Evolutionary conservation across 192 early-diverging fungal genomes (phyloP).

Genomic region (Helicostylum pulchrum): DNA sequence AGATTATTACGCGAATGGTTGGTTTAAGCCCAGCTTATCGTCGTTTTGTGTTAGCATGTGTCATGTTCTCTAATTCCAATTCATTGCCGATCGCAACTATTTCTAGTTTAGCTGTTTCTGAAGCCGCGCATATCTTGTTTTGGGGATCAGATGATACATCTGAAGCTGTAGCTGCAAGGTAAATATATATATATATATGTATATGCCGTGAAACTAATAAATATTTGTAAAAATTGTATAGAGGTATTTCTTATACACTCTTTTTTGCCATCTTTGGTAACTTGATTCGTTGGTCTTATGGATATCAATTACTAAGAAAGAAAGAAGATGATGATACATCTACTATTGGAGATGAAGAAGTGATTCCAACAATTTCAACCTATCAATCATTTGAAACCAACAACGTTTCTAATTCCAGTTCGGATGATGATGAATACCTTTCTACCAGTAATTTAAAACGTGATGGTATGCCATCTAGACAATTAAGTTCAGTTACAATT

Average conservation of each 20-base stretch:
- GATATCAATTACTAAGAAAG: conserved; percentile 56
- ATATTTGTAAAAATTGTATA: conserved; percentile 15
- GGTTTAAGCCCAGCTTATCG: conserved; percentile 49
- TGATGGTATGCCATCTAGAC: conserved; percentile 5
- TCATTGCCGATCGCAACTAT: conserved; percentile 69
- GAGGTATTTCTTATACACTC: conserved; percentile 75
- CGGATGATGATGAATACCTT: background rate
- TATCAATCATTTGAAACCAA: conserved; percentile 8
- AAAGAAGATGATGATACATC: conserved; percentile 14
- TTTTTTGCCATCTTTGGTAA: conserved; percentile 82
- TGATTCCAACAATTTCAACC: background rate
- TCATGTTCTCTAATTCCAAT: conserved; percentile 73
- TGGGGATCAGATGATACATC: conserved; percentile 43
- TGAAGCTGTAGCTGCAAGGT: conserved; percentile 49
- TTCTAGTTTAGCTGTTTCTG: conserved; percentile 53
- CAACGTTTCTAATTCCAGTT: background rate
- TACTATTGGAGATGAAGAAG: background rate
- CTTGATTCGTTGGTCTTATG: conserved; percentile 78
- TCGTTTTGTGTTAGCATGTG: conserved; percentile 60
- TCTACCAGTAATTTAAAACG: background rate
- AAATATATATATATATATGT: background rate
- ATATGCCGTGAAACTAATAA: background rate
- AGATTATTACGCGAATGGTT: conserved; percentile 37
- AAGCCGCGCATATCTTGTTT: conserved; percentile 42
- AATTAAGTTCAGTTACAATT: conserved; percentile 15